Evolutionary conservation across 139 green algal genomes (phyloP), one percentile per base, ranked within the genome.

Genomic region (Chlorella sp.): DNA sequence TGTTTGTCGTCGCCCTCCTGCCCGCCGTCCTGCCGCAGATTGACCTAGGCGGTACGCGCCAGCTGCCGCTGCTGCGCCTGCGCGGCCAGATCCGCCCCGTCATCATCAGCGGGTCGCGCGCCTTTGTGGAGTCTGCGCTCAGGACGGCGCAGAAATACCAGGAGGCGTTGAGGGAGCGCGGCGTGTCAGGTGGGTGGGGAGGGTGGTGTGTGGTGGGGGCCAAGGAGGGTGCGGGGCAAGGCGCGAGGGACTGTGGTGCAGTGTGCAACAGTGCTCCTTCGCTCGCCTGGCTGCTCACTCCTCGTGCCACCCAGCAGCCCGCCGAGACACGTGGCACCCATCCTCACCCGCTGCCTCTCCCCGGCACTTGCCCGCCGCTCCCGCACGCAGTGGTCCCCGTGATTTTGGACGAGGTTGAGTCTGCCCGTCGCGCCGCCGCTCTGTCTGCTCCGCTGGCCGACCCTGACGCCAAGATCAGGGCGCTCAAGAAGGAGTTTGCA

Each of bases 51-150:
- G 65, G 62, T 32, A 80, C 77, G 51, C 73, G 84, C 0, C 74
- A 70, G 62, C 69, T 97, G 32, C 89, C 91, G 14, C 85, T 97
- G 65, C 74, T 87, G 14, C 74, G 83, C 36, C 88, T 97, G 62
- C 83, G 93, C 3, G 91, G 90, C 31, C 81, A 76, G 31, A 80
- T 88, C 0, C 82, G 93, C 24, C 90, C 89, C 2, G 80, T 97
- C 0, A 87, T 97, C 3, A 62, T 97, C 4, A 84, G 88, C 5
- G 93, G 92, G 51, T 89, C 51, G 51, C 77, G 84, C 27, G 67
- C 63, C 1, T 89, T 88, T 34, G 76, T 97, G 32, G 75, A 81
- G 36, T 74, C 74, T 29, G 70, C 84, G 0, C 36, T 94, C 33
- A 82, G 77, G 42, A 77, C 72, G 20, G 88, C 88, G 42, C 83